Evolutionary conservation across 371 early-diverging fungal species (phyloP), one percentile per base, ranked within the genome.

Genomic region (Mucor sp.): DNA sequence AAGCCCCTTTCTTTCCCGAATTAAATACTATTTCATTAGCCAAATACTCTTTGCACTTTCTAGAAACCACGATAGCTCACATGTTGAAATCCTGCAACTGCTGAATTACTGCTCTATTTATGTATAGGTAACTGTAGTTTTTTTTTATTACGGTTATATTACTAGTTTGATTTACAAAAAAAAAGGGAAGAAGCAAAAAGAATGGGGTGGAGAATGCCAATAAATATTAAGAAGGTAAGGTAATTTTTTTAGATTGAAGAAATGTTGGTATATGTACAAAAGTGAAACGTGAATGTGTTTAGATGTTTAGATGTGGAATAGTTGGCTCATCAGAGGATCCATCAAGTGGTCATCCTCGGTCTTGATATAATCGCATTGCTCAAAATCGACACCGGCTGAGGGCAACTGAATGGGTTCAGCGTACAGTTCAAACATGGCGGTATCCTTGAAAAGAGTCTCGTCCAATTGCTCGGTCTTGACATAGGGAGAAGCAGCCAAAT

Each of bases 321-420:
- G 30, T 58, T 70, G 70, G 35, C 62, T 70, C 39, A 70, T 65
- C 12, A 70, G 62, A 32, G 65, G 64, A 62, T 70, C 70, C 12
- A 60, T 66, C 37, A 59, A 41, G 15, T 48, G 44, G n/a, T 67
- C 72, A 27, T 68, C 72, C 55, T 68, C 72, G 30, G 68, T 65
- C 39, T 72, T 72, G 62, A 65, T 65, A 28, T 62, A 72, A 37
- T 65, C 72, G 28, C 50, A 64, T 32, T 68, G 72, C 39, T 72
- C 72, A 55, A 62, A 68, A 53, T 65, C 68, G 15, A 65, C 60
- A 33, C 57, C 59, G 17, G 61, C 65, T 25, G 72, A 67, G 30
- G 70, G 70, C 9, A 70, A 35, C 9, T 70, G 70, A 32, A 69
- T 53, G 35, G 66, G 53, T 6, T 66, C 66, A 27, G 67, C 32